A percentile compares a stretch with the other conserved stretches of the same genome.
phyloP scores from a whole-genome alignment of 2,329 filamentous ascomycete genomes.

The Golovinomyces cichoracearum region DNA sequence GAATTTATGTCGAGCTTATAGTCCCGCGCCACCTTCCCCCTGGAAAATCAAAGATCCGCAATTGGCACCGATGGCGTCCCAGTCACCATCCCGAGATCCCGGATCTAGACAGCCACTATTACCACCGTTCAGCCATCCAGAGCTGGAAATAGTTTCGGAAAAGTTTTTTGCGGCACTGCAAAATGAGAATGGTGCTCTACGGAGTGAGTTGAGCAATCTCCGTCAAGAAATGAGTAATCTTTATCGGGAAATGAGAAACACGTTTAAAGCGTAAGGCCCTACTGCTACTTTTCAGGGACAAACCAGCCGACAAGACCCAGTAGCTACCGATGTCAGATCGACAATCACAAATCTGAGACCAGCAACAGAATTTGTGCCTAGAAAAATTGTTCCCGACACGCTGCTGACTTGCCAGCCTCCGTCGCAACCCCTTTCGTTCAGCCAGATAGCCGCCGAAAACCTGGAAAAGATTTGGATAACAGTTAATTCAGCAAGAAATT shows the following conservation, averaged over 20 bases:
- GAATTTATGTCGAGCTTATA: no score
- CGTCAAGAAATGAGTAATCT: background rate
- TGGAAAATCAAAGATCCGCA: no score
- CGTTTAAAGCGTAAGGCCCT: background rate
- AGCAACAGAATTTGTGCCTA: background rate
- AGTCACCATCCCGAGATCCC: no score
- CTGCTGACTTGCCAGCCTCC: background rate
- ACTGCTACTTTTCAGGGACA: no score
- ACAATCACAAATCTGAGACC: background rate
- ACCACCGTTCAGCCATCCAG: background rate
- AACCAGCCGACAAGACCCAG: background rate
- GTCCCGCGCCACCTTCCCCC: no score
- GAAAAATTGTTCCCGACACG: background rate
- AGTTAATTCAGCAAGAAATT: background rate
- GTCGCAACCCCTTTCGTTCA: no score
- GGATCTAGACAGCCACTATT: no score
- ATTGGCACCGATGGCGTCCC: no score
- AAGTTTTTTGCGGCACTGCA: background rate
- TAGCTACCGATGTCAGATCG: background rate
- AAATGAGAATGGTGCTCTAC: background rate
- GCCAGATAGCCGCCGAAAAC: background rate
- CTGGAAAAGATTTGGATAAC: background rate
- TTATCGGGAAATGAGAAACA: background rate
- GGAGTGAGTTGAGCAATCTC: background rate
- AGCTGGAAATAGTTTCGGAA: background rate